phyloP scores from a whole-genome alignment of 306 rosid genomes.

The Sesbania bispinosa region DNA sequence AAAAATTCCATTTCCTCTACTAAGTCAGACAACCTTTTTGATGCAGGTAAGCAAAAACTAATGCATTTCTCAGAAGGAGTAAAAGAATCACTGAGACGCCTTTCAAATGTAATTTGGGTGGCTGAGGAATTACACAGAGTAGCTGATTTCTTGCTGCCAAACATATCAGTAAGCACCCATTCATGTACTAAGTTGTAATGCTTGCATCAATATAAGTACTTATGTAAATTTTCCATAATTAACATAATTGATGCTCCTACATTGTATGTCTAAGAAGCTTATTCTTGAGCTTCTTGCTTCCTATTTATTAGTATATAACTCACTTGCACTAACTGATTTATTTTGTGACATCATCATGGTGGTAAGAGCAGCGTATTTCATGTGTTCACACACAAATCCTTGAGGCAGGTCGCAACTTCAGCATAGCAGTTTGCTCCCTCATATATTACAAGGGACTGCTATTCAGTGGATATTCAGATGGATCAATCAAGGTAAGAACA shows the following conservation, averaged over 20 bases:
- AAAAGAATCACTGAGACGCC: slow-evolving; percentile 69
- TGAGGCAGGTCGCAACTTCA: slow-evolving; percentile 52
- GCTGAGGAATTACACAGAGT: slow-evolving; percentile 80
- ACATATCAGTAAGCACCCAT: slow-evolving; percentile 62
- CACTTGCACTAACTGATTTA: slow-evolving; percentile 27
- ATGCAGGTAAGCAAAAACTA: slow-evolving; percentile 71
- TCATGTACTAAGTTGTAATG: slow-evolving; percentile 5
- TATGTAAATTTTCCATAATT: not conserved
- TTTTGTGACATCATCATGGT: slow-evolving; percentile 29
- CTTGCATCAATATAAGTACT: not conserved
- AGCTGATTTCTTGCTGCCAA: slow-evolving; percentile 58
- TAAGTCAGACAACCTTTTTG: not conserved
- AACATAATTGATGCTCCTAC: not conserved
- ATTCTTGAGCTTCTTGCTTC: not conserved
- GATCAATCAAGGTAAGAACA: slow-evolving; percentile 61
- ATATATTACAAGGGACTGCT: slow-evolving; percentile 76
- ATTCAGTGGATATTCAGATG: slow-evolving; percentile 74
- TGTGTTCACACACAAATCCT: slow-evolving; percentile 82
- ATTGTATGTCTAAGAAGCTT: slow-evolving; percentile 2
- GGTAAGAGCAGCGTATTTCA: slow-evolving; percentile 75
- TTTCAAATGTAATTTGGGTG: slow-evolving; percentile 72
- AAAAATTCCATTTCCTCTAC: not conserved
- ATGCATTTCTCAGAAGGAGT: slow-evolving; percentile 76
- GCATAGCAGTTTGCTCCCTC: slow-evolving; percentile 66
- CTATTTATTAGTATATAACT: not conserved